Evolutionary conservation across 768 basidiomycete species (phyloP).

Genomic region (Candolleomyces efflorescens): DNA sequence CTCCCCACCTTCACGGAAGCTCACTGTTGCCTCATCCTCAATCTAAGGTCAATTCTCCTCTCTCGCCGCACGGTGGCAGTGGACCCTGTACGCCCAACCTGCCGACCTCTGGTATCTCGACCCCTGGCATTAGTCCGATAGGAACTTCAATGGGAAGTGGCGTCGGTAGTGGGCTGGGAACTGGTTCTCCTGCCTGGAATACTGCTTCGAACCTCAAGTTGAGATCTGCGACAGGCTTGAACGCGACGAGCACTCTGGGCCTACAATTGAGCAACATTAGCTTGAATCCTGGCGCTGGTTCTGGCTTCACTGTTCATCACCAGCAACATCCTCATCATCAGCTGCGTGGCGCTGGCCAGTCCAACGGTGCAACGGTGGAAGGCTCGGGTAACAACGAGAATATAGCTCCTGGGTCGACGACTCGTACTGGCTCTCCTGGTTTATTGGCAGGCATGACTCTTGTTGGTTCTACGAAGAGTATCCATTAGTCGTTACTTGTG

Average conservation of each 20-base stretch:
- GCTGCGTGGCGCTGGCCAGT: background rate
- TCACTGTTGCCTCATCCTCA: background rate
- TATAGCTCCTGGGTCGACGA: background rate
- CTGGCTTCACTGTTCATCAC: background rate
- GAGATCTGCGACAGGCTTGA: background rate
- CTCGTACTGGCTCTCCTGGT: background rate
- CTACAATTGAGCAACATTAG: conserved; percentile 3
- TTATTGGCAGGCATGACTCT: background rate
- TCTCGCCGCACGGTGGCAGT: conserved; percentile 1
- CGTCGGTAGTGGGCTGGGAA: background rate
- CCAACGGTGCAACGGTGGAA: background rate
- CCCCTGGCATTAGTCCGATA: background rate
- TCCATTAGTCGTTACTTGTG: background rate
- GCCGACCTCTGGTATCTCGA: background rate
- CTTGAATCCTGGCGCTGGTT: background rate
- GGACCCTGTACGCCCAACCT: background rate
- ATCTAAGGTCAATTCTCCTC: conserved; percentile 1
- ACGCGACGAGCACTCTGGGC: conserved; percentile 4
- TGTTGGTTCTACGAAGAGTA: background rate
- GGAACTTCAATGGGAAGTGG: background rate
- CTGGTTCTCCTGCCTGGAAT: conserved; percentile 10
- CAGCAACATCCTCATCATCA: background rate
- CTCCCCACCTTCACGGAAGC: background rate
- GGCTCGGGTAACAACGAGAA: background rate
- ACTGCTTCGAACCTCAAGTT: background rate